Evolutionary conservation across 176 grass and related monocot species (phyloP), one percentile per base, ranked within the genome.

Genomic region (Raddia distichophylla): DNA sequence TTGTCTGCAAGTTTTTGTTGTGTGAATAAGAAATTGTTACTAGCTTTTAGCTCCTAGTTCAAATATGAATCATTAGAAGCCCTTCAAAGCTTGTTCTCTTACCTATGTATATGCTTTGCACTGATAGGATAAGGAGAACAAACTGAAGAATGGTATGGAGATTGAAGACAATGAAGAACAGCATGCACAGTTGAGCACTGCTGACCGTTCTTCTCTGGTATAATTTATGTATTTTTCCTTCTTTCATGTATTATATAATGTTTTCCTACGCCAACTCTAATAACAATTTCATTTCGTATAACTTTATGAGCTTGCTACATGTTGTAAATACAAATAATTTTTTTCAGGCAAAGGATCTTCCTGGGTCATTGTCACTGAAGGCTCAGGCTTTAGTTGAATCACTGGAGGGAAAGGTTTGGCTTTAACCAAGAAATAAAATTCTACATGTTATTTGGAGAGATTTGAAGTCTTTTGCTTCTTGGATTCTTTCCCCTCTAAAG

Each of bases 111-210:
- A 53, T 88, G 64, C 22, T 85, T 84, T 87, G 8, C 12, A 45
- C 22, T 70, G 48, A 74, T 86, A 97, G 95, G 86, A 91, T 69
- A 84, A 84, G 79, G 95, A 98, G 59, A 98, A 84, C 79, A 98
- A 95, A 85, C 60, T 94, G 86, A 98, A 91, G 84, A 94, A 91
- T 87, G 95, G 95, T 60, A 81, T 94, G 75, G 90, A 93, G 46
- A 65, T 88, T 80, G 83, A 86, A 76, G 95, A 91, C 78, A 76
- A 5, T 34, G 80, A 88, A 87, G 84, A 91, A 71, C 78, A 90
- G 32, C 65, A 78, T 22, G 20, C 63, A 78, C 82, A 84, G 64
- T 60, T 94, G 33, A 95, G 64, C 75, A 82, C 86, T 76, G 69
- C 88, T 83, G 92, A 98, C 78, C 92, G 88, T 61, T 74, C 77